Percentiles rank a stretch among this genome's conserved stretches.
These are phyloP conservation scores for Xanthoconium purpureum DNA, from an alignment of 768 basidiomycete species.

Conservation along the genomic window DNA sequence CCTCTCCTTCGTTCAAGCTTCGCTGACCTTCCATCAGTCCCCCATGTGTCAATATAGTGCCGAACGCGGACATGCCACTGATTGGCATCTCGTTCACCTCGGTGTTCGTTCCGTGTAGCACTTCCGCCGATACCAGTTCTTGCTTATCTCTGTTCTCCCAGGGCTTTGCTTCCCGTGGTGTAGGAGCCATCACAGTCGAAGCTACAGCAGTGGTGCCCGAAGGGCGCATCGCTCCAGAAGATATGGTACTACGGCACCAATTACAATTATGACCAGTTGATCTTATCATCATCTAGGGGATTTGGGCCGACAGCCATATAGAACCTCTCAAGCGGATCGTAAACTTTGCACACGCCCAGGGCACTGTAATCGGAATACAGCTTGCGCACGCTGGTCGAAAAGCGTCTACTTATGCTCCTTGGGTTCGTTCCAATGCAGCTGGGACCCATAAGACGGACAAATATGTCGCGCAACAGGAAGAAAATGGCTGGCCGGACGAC, in stretches of 20 bases:
- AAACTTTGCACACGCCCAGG: slow-evolving; percentile 69
- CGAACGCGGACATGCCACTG: slow-evolving; percentile 70
- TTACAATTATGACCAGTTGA: not conserved
- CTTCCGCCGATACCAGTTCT: not conserved
- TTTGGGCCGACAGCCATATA: slow-evolving; percentile 79
- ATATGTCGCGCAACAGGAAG: slow-evolving; percentile 44
- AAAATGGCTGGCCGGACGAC: slow-evolving; percentile 66
- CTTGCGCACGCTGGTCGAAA: slow-evolving; percentile 75
- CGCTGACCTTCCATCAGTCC: slow-evolving; percentile 36
- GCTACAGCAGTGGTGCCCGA: slow-evolving; percentile 73
- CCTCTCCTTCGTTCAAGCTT: not conserved
- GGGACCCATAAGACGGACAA: slow-evolving; percentile 30
- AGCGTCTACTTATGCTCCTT: slow-evolving; percentile 66
- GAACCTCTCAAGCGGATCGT: slow-evolving; percentile 67
- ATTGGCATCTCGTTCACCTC: slow-evolving; percentile 82
- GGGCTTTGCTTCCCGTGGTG: slow-evolving; percentile 69
- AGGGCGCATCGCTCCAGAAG: slow-evolving; percentile 74
- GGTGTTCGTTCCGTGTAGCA: slow-evolving; percentile 39
- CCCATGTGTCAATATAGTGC: slow-evolving; percentile 86
- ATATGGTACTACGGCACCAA: slow-evolving; percentile 42
- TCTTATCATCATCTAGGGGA: slow-evolving; percentile 37
- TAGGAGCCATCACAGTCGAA: slow-evolving; percentile 68
- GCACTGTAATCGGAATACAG: slow-evolving; percentile 72
- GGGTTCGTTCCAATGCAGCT: slow-evolving; percentile 45
- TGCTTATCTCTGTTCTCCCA: slow-evolving; percentile 16